phyloP scores from a whole-genome alignment of 371 early-diverging fungal genomes.

The Lichtheimia corymbifera region DNA sequence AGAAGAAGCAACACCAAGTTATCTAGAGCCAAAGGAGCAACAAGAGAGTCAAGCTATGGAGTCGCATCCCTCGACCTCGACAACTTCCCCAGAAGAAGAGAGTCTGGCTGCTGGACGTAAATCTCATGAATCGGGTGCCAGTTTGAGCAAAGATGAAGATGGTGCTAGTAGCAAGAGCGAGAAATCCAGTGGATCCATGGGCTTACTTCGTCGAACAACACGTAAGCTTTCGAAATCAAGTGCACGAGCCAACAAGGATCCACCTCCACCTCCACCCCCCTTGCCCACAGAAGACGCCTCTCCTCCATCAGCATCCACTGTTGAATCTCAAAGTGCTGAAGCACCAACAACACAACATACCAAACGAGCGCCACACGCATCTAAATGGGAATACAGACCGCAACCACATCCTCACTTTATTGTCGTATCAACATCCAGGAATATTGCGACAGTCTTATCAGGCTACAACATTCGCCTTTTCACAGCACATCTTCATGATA shows the following conservation, averaged over 20 bases:
- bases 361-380: constrained; percentile 12
- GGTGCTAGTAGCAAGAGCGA: constrained; percentile 7
- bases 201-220: constrained; percentile 14
- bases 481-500: constrained; percentile 9
- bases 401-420: constrained; percentile 43
- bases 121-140: constrained; percentile 6
- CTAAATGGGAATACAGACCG: constrained; percentile 26
- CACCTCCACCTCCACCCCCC: constrained; percentile 6
- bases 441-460: constrained; percentile 20
- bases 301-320: not conserved
- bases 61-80: not conserved
- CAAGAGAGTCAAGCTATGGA: not conserved
- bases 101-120: not conserved
- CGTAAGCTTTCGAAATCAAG: constrained; percentile 9
- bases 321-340: not conserved
- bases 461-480: constrained; percentile 39
- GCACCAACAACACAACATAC: not conserved
- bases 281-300: not conserved
- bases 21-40: not conserved
- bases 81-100: not conserved
- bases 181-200: not conserved
- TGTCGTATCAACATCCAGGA: constrained; percentile 17
- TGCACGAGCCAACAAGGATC: not conserved
- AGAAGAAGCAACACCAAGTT: not conserved
- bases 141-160: constrained; percentile 7